phyloP scores from a whole-genome alignment of 768 basidiomycete species.

The Rhodotorula taiwanensis region DNA sequence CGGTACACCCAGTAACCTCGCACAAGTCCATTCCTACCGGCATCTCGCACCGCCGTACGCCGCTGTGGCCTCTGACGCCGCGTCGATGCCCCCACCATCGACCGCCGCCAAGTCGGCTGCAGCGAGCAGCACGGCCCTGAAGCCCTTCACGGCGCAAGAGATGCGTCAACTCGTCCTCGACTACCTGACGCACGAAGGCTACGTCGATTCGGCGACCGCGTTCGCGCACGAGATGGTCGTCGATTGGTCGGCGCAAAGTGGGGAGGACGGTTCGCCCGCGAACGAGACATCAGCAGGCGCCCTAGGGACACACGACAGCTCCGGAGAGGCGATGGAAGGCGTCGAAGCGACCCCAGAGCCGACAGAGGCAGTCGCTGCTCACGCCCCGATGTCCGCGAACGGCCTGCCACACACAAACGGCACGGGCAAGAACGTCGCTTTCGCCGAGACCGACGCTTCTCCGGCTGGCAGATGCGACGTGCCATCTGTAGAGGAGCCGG shows the following conservation, averaged over 20 bases:
- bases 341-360: constrained; percentile 28
- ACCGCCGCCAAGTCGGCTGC: background rate
- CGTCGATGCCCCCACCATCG: background rate
- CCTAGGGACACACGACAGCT: too few relatives aligned
- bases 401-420: background rate
- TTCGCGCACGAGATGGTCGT: constrained; percentile 14
- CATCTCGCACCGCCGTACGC: constrained; percentile 13
- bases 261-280: background rate
- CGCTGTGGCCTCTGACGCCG: background rate
- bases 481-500: too few relatives aligned
- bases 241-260: background rate
- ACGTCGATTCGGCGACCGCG: constrained; percentile 26
- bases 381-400: background rate
- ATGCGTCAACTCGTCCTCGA: constrained; percentile 27
- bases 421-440: constrained; percentile 9
- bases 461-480: too few relatives aligned
- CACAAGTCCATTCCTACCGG: background rate
- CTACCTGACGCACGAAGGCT: constrained; percentile 15
- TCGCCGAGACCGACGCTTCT: background rate
- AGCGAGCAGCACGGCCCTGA: background rate
- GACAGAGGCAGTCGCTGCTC: too few relatives aligned
- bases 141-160: constrained; percentile 4
- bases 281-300: background rate
- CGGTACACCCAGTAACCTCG: too few relatives aligned
- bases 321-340: constrained; percentile 24